phyloP scores from a whole-genome alignment of 176 grass and related monocot species.

The Eleusine indica region DNA sequence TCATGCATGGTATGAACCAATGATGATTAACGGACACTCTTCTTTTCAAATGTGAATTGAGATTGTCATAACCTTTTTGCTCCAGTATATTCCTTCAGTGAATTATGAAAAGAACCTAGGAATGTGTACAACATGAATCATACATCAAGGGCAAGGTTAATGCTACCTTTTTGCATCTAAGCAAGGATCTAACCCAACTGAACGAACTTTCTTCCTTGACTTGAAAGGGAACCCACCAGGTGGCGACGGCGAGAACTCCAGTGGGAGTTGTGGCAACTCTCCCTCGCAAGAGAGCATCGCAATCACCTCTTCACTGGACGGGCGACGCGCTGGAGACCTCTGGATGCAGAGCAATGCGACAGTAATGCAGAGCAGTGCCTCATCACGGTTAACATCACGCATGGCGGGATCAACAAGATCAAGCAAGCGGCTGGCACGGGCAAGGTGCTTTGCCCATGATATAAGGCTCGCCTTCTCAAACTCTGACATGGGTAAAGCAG shows the following conservation, averaged over 20 bases:
- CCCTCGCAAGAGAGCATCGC: slow-evolving; percentile 63
- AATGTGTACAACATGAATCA: slow-evolving; percentile 21
- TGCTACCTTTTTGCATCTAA: slow-evolving; percentile 16
- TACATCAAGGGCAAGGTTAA: slow-evolving; percentile 28
- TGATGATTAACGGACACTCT: slow-evolving; percentile 19
- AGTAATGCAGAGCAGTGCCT: slow-evolving; percentile 72
- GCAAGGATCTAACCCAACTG: slow-evolving; percentile 45
- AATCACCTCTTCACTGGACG: slow-evolving; percentile 54
- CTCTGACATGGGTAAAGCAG: slow-evolving; percentile 65
- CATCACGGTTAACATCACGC: slow-evolving; percentile 58
- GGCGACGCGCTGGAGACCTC: slow-evolving; percentile 56
- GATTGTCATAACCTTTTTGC: slow-evolving; percentile 19
- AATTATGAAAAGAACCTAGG: slow-evolving; percentile 18
- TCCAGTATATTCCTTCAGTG: slow-evolving; percentile 18
- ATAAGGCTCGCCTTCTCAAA: slow-evolving; percentile 81
- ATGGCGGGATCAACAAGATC: slow-evolving; percentile 74
- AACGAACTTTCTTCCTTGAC: slow-evolving; percentile 63
- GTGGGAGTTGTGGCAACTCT: slow-evolving; percentile 57
- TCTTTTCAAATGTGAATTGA: slow-evolving; percentile 27
- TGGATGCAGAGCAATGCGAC: slow-evolving; percentile 82
- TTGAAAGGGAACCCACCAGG: slow-evolving; percentile 65
- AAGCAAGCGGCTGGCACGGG: slow-evolving; percentile 50
- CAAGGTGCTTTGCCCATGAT: slow-evolving; percentile 73
- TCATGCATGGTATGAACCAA: slow-evolving; percentile 10
- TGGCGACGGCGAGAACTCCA: slow-evolving; percentile 68